Conservation (phyloP, 148 eudicot species). For the Silene uniflora region DNA sequence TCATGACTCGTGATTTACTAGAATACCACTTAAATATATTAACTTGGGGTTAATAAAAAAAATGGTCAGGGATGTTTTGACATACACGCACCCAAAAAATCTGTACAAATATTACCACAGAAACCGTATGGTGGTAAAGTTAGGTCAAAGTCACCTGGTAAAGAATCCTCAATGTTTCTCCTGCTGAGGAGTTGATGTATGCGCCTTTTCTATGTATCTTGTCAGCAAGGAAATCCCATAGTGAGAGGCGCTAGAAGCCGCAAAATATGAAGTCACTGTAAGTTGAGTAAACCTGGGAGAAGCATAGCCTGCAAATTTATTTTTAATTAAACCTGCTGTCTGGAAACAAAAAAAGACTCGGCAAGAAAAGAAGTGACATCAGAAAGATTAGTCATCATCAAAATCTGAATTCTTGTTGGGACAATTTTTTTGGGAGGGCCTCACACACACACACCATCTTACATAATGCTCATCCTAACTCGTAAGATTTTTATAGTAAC, state of each 20-base stretch:
- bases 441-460: not conserved
- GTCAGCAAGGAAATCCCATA: slow-evolving; percentile 79
- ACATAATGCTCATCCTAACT: no score
- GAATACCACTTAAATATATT: not conserved
- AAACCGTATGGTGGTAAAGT: not conserved
- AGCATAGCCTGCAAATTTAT: slow-evolving; percentile 50
- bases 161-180: slow-evolving; percentile 38
- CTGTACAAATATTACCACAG: slow-evolving; percentile 8
- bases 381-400: no score
- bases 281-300: slow-evolving; percentile 74
- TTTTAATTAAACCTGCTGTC: not conserved
- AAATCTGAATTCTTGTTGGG: no score
- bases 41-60: not conserved
- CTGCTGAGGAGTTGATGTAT: slow-evolving; percentile 45
- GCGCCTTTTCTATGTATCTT: slow-evolving; percentile 64
- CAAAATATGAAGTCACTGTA: slow-evolving; percentile 75
- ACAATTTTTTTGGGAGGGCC: no score
- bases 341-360: not conserved
- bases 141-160: slow-evolving; percentile 7
- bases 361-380: not conserved
- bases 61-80: not conserved
- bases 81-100: slow-evolving; percentile 4
- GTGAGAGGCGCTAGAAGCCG: slow-evolving; percentile 81
- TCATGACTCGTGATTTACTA: slow-evolving; percentile 6
- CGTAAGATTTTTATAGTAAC: not conserved